Conservation (phyloP, 495 filamentous ascomycete species). For the Aspergillus nidulans region DNA sequence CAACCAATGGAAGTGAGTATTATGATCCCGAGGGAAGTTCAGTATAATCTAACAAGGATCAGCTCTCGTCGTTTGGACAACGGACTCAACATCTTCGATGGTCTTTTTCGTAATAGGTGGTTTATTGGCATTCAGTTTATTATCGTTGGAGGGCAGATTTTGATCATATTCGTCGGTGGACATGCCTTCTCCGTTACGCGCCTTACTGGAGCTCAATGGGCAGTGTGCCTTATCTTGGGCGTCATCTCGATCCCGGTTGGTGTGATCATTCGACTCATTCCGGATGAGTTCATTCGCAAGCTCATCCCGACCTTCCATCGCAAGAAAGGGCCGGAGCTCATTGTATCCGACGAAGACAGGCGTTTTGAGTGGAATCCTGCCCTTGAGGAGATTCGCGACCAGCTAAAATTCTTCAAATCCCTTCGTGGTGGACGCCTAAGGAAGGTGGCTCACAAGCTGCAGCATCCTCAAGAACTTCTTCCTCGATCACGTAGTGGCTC, state of each 20-base stretch:
- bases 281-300: slow-evolving; percentile 58
- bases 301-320: slow-evolving; percentile 52
- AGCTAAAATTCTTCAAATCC: slow-evolving; percentile 70
- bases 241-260: slow-evolving; percentile 67
- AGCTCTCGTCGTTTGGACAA: slow-evolving; percentile 82
- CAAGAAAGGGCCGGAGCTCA: slow-evolving; percentile 45
- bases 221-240: slow-evolving; percentile 65
- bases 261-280: slow-evolving; percentile 67
- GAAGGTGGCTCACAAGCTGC: slow-evolving; percentile 77
- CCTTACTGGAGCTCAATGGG: slow-evolving; percentile 69
- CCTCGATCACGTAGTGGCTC: slow-evolving; percentile 69
- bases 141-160: slow-evolving; percentile 76
- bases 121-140: slow-evolving; percentile 78
- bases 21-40: no score
- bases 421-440: slow-evolving; percentile 81
- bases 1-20: slow-evolving; percentile 65
- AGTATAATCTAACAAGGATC: neutral
- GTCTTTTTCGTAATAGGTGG: slow-evolving; percentile 71
- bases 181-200: slow-evolving; percentile 59
- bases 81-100: slow-evolving; percentile 85
- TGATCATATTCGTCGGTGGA: slow-evolving; percentile 77
- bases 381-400: slow-evolving; percentile 67
- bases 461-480: slow-evolving; percentile 72
- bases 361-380: slow-evolving; percentile 60
- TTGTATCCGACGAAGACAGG: slow-evolving; percentile 72